A percentile compares a stretch with the other conserved stretches of the same genome.
phyloP scores from a whole-genome alignment of 2,329 filamentous ascomycete species.

The Aureobasidium sp. region DNA sequence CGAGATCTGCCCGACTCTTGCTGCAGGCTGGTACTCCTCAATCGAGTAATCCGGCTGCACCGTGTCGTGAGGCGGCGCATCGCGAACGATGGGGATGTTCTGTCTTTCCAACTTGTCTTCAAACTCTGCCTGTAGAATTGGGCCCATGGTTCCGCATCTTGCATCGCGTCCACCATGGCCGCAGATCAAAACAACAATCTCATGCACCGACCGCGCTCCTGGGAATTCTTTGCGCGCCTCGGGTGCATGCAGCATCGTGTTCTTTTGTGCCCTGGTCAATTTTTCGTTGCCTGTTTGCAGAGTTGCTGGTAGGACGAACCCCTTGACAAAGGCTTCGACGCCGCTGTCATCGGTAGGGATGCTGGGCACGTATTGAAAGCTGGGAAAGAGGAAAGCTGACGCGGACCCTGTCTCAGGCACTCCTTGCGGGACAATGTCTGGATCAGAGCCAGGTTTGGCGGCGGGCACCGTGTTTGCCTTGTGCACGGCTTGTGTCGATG shows the following conservation, averaged over 20 bases:
- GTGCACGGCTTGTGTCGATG: conserved; percentile 5
- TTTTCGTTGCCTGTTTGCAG: conserved; percentile 55
- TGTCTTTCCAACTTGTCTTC: conserved; percentile 47
- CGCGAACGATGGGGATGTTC: conserved; percentile 42
- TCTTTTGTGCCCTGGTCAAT: conserved; percentile 49
- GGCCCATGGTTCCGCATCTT: conserved; percentile 75
- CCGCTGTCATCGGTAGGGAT: conserved; percentile 58
- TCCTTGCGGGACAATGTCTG: conserved; percentile 26
- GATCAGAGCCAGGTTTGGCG: conserved; percentile 23
- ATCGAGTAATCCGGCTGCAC: conserved; percentile 23
- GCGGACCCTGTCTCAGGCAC: conserved; percentile 41
- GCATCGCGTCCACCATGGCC: conserved; percentile 76
- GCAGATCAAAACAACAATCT: conserved; percentile 77
- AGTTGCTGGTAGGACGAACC: conserved; percentile 56
- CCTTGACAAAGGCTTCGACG: conserved; percentile 52
- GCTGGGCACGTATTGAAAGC: conserved; percentile 71
- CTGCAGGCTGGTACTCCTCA: conserved; percentile 33
- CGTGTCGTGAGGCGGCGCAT: conserved; percentile 31
- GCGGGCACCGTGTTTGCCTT: conserved; percentile 16
- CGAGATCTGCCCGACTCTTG: conserved; percentile 63
- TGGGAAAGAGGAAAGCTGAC: conserved; percentile 72
- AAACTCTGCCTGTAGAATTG: conserved; percentile 66
- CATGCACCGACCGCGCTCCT: conserved; percentile 55
- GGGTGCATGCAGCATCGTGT: conserved; percentile 41
- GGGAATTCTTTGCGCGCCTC: conserved; percentile 41